A percentile compares a stretch with the other conserved stretches of the same genome.
These are phyloP conservation scores for Eutreptiella sp. DNA, from an alignment of 208 protist species.

Conservation along the genomic window DNA sequence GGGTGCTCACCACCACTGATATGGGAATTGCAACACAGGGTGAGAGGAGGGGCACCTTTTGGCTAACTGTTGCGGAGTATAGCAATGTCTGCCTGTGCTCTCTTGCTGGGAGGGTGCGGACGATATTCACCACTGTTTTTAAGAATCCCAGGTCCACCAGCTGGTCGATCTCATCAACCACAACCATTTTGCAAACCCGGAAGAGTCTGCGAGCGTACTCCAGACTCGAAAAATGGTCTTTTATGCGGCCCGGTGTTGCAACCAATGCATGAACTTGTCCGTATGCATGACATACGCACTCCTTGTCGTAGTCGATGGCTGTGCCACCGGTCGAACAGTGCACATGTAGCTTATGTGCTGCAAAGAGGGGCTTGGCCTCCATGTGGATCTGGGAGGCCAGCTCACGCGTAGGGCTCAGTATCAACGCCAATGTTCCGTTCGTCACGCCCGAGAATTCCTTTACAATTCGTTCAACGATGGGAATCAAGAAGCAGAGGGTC, in stretches of 20 bases:
- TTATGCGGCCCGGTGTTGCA: conserved; percentile 77
- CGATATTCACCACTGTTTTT: conserved; percentile 62
- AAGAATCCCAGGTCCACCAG: conserved; percentile 81
- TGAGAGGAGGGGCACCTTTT: conserved; percentile 45
- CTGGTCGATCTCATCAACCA: conserved; percentile 84
- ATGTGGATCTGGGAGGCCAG: conserved; percentile 81
- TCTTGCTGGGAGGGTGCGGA: conserved; percentile 47
- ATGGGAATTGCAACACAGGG: neutral
- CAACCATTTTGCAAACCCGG: too few species aligned
- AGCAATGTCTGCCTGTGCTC: conserved; percentile 74
- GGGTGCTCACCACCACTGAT: too few species aligned
- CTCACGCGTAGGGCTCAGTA: conserved; percentile 85
- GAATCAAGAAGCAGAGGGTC: conserved; percentile 78
- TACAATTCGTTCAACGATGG: conserved; percentile 59
- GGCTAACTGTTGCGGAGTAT: conserved; percentile 84
- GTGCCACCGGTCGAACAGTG: conserved; percentile 35
- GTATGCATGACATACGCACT: too few species aligned
- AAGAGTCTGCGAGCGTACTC: conserved; percentile 56
- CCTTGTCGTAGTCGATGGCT: conserved; percentile 65
- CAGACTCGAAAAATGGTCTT: conserved; percentile 89
- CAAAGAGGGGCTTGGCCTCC: too few species aligned
- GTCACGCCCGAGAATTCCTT: conserved; percentile 29
- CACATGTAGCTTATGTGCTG: too few species aligned
- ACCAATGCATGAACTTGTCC: too few species aligned
- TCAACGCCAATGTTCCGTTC: conserved; percentile 72